Evolutionary conservation across 2,329 filamentous ascomycete species (phyloP).

Genomic region (Dothistroma septosporum): DNA sequence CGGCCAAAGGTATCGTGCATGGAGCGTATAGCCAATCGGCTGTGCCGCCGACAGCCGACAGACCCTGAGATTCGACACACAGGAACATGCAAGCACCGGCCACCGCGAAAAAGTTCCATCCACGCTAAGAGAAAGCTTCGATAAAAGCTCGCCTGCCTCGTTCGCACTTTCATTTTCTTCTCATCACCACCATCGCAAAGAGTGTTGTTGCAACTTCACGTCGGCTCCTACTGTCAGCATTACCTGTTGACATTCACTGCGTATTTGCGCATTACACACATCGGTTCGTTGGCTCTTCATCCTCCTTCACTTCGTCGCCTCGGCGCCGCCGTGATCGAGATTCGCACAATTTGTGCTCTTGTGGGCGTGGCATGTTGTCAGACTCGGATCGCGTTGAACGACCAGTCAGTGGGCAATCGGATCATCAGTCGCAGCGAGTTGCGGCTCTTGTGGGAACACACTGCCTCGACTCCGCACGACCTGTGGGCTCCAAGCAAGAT

Average conservation of each 20-base stretch:
- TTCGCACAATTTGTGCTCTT: slow-evolving; percentile 22
- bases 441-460: slow-evolving; percentile 52
- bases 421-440: slow-evolving; percentile 32
- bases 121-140: slow-evolving; percentile 6
- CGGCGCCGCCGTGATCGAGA: slow-evolving; percentile 24
- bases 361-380: slow-evolving; percentile 21
- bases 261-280: slow-evolving; percentile 9
- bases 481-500: slow-evolving; percentile 40
- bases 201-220: slow-evolving; percentile 14
- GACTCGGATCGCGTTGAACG: slow-evolving; percentile 18
- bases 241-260: slow-evolving; percentile 9
- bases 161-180: background rate
- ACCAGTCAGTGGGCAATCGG: slow-evolving; percentile 26
- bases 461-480: slow-evolving; percentile 41
- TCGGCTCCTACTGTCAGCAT: slow-evolving; percentile 11
- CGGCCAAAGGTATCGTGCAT: background rate
- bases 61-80: background rate
- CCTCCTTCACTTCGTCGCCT: slow-evolving; percentile 24
- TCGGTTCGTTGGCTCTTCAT: slow-evolving; percentile 29
- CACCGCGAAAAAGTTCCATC: background rate
- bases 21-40: background rate
- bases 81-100: background rate
- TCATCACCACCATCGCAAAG: slow-evolving; percentile 2
- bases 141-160: background rate
- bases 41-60: background rate